Conservation (phyloP, 2,329 filamentous ascomycete genomes). For the Fusarium paranaense region DNA sequence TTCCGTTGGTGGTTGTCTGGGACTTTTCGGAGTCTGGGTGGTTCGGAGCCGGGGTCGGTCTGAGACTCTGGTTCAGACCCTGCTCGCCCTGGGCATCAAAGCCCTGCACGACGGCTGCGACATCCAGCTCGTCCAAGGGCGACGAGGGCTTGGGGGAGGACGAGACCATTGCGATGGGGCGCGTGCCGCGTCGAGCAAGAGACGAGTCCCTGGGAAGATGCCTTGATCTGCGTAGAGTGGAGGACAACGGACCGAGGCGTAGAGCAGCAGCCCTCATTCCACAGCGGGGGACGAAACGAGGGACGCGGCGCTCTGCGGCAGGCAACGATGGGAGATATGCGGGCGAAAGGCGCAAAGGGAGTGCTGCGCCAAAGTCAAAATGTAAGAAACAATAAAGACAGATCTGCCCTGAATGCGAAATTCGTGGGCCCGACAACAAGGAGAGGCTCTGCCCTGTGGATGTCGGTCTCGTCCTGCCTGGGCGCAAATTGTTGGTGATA, state of each 20-base stretch:
- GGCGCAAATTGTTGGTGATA: conserved; percentile 26
- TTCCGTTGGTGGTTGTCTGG: not conserved
- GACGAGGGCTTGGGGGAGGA: conserved; percentile 19
- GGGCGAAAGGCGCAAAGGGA: not conserved
- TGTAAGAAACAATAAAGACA: not conserved
- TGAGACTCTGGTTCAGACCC: conserved; percentile 9
- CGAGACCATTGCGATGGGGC: conserved; percentile 36
- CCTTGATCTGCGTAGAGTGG: conserved; percentile 34
- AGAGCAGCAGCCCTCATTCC: conserved; percentile 45
- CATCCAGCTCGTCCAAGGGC: conserved; percentile 23
- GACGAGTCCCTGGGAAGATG: conserved; percentile 29
- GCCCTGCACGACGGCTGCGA: conserved; percentile 31
- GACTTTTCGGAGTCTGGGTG: conserved; percentile 22
- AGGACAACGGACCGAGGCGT: conserved; percentile 39
- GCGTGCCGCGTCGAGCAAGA: conserved; percentile 15
- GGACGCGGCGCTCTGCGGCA: conserved; percentile 19
- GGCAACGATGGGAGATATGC: conserved; percentile 3
- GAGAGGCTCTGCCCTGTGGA: conserved; percentile 3
- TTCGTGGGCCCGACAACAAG: conserved; percentile 3
- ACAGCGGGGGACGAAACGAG: conserved; percentile 9
- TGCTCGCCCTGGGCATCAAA: conserved; percentile 31
- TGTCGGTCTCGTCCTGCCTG: not conserved
- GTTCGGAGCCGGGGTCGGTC: conserved; percentile 10
- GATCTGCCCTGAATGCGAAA: not conserved
- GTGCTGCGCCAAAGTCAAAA: not conserved